A percentile compares a stretch with the other conserved stretches of the same genome.
Conservation (phyloP, 306 rosid species). For the Casuarina equisetifolia region DNA sequence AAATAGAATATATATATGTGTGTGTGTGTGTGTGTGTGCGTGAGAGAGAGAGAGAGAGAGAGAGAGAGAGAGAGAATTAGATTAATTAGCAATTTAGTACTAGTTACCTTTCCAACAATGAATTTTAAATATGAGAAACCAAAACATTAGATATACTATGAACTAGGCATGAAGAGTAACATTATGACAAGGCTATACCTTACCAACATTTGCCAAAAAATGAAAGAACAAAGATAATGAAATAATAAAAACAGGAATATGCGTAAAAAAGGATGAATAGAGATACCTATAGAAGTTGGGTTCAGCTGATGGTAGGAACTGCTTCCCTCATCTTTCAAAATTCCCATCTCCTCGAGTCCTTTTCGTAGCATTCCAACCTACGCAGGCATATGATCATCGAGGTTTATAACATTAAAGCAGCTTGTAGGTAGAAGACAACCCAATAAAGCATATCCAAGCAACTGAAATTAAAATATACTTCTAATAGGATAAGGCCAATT, state of each 20-base stretch:
- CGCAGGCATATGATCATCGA: constrained; percentile 28
- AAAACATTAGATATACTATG: constrained; percentile 13
- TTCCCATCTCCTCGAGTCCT: constrained; percentile 79
- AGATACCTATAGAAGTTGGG: constrained; percentile 90
- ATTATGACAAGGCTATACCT: constrained; percentile 5
- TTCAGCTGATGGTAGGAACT: constrained; percentile 72
- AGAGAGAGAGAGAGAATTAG: neutral
- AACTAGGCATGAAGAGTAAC: constrained; percentile 5
- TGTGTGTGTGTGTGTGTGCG: too few species aligned
- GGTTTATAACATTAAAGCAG: constrained; percentile 19
- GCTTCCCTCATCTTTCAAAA: constrained; percentile 56
- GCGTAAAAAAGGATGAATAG: constrained; percentile 9
- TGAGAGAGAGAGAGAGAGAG: too few species aligned
- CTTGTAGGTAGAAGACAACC: constrained; percentile 19
- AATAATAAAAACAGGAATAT: neutral
- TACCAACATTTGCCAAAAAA: constrained; percentile 6
- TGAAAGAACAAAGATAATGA: neutral
- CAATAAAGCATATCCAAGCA: neutral
- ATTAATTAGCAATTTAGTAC: constrained; percentile 18
- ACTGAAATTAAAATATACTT: neutral
- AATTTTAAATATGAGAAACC: constrained; percentile 17
- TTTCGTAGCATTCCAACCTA: constrained; percentile 76
- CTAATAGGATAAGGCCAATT: neutral
- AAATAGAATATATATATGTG: too few species aligned
- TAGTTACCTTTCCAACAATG: constrained; percentile 4